Evolutionary conservation across 2,329 filamentous ascomycete genomes (phyloP).

Genomic region (Aspergillus sergii): DNA sequence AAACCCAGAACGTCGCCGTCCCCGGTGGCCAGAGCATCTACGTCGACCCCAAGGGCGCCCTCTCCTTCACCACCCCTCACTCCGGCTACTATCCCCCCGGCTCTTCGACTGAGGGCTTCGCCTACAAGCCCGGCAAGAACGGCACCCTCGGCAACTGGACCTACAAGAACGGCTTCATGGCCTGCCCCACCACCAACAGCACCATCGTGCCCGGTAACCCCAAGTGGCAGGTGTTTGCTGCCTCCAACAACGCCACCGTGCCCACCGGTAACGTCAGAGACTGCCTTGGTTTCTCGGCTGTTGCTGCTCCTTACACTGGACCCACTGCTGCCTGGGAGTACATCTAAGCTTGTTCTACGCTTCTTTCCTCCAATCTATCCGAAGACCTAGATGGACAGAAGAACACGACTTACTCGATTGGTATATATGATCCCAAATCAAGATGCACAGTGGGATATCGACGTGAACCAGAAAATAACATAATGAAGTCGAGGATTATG

Average conservation of each 20-base stretch:
- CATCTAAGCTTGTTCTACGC: constrained; percentile 24
- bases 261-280: constrained; percentile 40
- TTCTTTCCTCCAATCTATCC: no score
- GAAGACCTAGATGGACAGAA: no score
- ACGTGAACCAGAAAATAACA: no score
- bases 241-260: constrained; percentile 39
- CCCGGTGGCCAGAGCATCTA: constrained; percentile 66
- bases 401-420: background rate
- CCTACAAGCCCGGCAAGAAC: constrained; percentile 29
- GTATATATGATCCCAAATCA: background rate
- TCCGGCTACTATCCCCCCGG: constrained; percentile 55
- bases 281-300: constrained; percentile 42
- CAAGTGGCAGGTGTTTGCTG: constrained; percentile 44
- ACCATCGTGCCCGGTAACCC: constrained; percentile 13
- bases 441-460: background rate
- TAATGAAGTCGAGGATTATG: background rate
- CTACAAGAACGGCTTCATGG: constrained; percentile 44
- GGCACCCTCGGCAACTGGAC: constrained; percentile 29
- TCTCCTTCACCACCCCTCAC: constrained; percentile 61
- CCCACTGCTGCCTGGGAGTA: constrained; percentile 42
- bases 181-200: constrained; percentile 36
- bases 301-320: constrained; percentile 25
- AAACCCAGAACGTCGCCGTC: constrained; percentile 51
- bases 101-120: constrained; percentile 55
- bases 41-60: constrained; percentile 54